Conservation (phyloP, 2,329 filamentous ascomycete genomes). For the Cordyceps tenuipes region DNA sequence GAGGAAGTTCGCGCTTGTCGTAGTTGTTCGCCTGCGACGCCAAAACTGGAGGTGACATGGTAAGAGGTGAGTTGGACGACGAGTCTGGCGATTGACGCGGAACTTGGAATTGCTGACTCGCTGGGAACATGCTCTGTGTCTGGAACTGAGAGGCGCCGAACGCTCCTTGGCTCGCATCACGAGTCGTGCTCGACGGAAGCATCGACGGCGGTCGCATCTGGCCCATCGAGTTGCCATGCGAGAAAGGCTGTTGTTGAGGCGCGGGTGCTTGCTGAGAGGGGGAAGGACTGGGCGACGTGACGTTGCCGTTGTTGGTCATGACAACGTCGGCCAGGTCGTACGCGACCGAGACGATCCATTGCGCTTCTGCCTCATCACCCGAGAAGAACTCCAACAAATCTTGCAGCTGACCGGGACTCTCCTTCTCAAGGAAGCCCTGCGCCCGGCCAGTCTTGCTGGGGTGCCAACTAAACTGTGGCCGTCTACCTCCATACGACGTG, state of each 20-base stretch:
- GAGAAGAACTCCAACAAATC: conserved; percentile 59
- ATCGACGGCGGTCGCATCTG: conserved; percentile 25
- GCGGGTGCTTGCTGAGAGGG: conserved; percentile 19
- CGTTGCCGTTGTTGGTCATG: conserved; percentile 25
- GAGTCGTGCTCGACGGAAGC: conserved; percentile 16
- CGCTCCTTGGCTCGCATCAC: conserved; percentile 16
- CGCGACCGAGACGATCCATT: conserved; percentile 48
- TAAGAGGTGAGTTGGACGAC: conserved; percentile 24
- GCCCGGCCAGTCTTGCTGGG: conserved; percentile 47
- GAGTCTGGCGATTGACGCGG: conserved; percentile 26
- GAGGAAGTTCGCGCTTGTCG: conserved; percentile 30
- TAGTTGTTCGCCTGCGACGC: conserved; percentile 21
- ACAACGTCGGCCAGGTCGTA: conserved; percentile 47
- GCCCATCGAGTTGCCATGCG: conserved; percentile 24
- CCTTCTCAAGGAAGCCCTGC: conserved; percentile 52
- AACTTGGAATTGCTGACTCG: conserved; percentile 23
- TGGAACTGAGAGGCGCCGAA: conserved; percentile 24
- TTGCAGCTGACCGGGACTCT: conserved; percentile 54
- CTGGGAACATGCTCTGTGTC: conserved; percentile 23
- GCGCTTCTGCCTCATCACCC: conserved; percentile 46
- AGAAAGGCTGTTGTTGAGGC: conserved; percentile 13
- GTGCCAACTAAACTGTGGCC: conserved; percentile 57
- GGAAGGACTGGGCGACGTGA: conserved; percentile 24
- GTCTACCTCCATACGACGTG: conserved; percentile 42
- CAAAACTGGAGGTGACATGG: conserved; percentile 19